Evolutionary conservation across 345 rosid genomes (phyloP).

Genomic region (Gossypium mustelinum): DNA sequence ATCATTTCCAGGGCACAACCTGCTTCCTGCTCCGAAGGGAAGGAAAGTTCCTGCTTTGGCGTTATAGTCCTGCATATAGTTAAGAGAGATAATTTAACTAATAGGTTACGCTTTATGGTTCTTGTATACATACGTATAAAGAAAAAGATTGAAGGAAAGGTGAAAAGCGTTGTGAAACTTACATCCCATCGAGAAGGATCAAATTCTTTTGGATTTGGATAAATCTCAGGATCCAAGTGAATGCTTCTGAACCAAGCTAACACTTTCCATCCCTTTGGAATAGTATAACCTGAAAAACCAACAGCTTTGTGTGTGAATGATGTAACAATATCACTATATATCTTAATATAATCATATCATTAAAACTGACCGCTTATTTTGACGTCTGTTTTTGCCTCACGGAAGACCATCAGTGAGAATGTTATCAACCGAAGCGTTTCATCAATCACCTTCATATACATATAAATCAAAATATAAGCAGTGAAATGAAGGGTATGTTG

Average conservation of each 20-base stretch:
- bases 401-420: background rate
- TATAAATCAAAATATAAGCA: background rate
- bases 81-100: too few relatives aligned
- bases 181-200: background rate
- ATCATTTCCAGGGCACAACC: background rate
- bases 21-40: background rate
- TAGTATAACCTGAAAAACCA: background rate
- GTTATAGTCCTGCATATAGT: background rate
- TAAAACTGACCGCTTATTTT: background rate
- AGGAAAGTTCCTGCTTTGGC: background rate
- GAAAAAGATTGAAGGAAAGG: too few relatives aligned
- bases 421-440: background rate
- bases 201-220: background rate
- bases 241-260: background rate
- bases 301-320: background rate
- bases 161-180: background rate
- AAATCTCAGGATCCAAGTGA: slow-evolving; percentile 1
- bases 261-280: background rate
- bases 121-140: too few relatives aligned
- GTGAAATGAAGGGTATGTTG: background rate
- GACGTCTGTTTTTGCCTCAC: background rate
- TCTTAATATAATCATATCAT: background rate
- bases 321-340: background rate
- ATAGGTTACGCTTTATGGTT: too few relatives aligned
- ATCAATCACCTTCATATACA: background rate